Conservation (phyloP, 2,329 filamentous ascomycete genomes). For the Penicillium sp. region DNA sequence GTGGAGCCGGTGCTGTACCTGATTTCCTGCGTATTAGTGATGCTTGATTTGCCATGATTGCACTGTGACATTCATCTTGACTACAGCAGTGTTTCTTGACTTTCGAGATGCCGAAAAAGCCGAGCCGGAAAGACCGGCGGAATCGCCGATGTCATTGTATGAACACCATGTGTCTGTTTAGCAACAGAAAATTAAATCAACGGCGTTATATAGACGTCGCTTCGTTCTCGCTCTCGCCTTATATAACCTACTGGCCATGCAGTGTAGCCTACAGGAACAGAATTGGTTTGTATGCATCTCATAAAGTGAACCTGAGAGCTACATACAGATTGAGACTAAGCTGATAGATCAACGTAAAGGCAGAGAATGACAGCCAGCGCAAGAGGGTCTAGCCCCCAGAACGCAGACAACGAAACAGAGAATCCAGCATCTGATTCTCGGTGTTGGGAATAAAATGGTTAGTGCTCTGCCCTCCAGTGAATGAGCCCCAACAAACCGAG, state of each 20-base stretch:
- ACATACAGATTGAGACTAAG: constrained; percentile 16
- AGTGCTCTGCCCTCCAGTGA: constrained; percentile 29
- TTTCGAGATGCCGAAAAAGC: neutral
- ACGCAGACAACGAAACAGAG: constrained; percentile 31
- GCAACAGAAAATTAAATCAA: neutral
- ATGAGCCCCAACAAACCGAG: constrained; percentile 25
- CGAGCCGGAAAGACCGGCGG: neutral
- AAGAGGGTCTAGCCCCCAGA: constrained; percentile 38
- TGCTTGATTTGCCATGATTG: neutral
- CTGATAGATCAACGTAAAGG: constrained; percentile 16
- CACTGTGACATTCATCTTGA: neutral
- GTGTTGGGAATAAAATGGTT: constrained; percentile 15
- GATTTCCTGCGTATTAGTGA: neutral
- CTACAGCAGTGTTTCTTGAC: neutral
- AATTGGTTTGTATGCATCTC: constrained; percentile 18
- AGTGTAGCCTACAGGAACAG: neutral
- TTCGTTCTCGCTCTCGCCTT: neutral
- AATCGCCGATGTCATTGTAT: neutral
- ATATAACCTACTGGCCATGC: neutral
- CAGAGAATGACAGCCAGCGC: constrained; percentile 25
- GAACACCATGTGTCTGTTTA: neutral
- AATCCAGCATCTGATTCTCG: constrained; percentile 53
- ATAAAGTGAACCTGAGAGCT: constrained; percentile 10
- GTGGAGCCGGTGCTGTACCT: neutral
- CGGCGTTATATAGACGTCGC: neutral